Conservation (phyloP, 2,329 filamentous ascomycete genomes). For the Ascochyta clinopodiicola region DNA sequence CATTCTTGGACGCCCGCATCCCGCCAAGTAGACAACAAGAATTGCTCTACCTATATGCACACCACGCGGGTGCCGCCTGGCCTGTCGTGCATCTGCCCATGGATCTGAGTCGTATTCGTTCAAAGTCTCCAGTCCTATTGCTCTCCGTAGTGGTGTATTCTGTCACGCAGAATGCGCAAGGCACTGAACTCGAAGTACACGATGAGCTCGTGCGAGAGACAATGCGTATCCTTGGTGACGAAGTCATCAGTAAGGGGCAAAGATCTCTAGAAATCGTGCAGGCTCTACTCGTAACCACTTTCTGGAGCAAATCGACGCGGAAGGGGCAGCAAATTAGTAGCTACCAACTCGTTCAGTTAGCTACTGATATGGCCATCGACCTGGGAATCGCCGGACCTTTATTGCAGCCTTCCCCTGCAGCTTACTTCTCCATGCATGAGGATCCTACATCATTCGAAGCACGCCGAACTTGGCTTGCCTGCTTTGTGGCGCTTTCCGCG, state of each 20-base stretch:
- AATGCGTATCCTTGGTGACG: slow-evolving; percentile 31
- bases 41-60: slow-evolving; percentile 24
- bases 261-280: slow-evolving; percentile 39
- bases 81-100: slow-evolving; percentile 21
- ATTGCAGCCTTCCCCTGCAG: slow-evolving; percentile 30
- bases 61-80: slow-evolving; percentile 28
- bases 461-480: slow-evolving; percentile 40
- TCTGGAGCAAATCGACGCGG: slow-evolving; percentile 33
- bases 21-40: slow-evolving; percentile 27
- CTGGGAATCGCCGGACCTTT: slow-evolving; percentile 33
- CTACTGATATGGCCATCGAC: slow-evolving; percentile 40
- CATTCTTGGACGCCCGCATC: slow-evolving; percentile 32
- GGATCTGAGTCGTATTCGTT: slow-evolving; percentile 24
- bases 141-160: slow-evolving; percentile 28
- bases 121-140: slow-evolving; percentile 32
- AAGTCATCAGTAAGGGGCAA: slow-evolving; percentile 31
- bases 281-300: slow-evolving; percentile 31
- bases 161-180: slow-evolving; percentile 30
- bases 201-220: slow-evolving; percentile 34
- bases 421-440: slow-evolving; percentile 31
- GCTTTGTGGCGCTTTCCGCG: slow-evolving; percentile 31
- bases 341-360: slow-evolving; percentile 36
- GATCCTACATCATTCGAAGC: slow-evolving; percentile 31
- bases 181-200: slow-evolving; percentile 27
- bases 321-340: slow-evolving; percentile 29